These are phyloP conservation scores for Penicillium steckii DNA, from an alignment of 495 filamentous ascomycete genomes.

Conservation along the genomic window DNA sequence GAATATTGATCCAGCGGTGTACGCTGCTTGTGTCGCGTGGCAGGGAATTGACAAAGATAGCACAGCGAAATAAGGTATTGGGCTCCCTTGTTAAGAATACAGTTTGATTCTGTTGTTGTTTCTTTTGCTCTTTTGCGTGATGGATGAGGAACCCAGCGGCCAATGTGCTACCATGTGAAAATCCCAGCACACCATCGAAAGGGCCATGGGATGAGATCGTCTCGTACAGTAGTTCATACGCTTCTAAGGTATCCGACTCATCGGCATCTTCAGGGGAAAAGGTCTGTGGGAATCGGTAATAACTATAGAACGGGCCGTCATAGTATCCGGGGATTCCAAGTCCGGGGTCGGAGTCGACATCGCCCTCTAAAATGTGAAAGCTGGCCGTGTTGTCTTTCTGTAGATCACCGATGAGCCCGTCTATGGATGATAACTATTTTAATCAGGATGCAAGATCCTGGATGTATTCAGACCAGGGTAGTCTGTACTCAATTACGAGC, in stretches of 20 bases:
- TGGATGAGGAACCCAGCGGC: constrained; percentile 33
- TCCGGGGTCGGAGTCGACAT: constrained; percentile 30
- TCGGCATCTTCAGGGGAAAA: constrained; percentile 21
- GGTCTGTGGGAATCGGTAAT: constrained; percentile 32
- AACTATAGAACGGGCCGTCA: constrained; percentile 38
- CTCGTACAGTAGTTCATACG: constrained; percentile 31
- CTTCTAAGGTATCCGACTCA: constrained; percentile 24
- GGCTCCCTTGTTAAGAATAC: constrained; percentile 15
- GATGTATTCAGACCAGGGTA: background rate
- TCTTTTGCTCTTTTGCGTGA: too few relatives aligned
- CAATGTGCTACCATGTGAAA: constrained; percentile 38
- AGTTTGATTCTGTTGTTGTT: background rate
- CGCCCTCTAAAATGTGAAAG: constrained; percentile 35
- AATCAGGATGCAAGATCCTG: background rate
- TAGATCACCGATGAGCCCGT: constrained; percentile 25
- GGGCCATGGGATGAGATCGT: constrained; percentile 34
- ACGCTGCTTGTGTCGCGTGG: constrained; percentile 49
- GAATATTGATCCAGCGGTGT: constrained; percentile 48
- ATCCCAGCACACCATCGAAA: constrained; percentile 39
- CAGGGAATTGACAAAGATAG: constrained; percentile 36
- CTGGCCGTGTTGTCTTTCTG: constrained; percentile 32
- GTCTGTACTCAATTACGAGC: constrained; percentile 26
- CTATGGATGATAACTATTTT: constrained; percentile 15
- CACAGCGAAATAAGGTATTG: constrained; percentile 31
- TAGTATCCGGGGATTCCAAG: constrained; percentile 34